Conservation (phyloP, 2,329 filamentous ascomycete species). For the Aureobasidium lini region DNA sequence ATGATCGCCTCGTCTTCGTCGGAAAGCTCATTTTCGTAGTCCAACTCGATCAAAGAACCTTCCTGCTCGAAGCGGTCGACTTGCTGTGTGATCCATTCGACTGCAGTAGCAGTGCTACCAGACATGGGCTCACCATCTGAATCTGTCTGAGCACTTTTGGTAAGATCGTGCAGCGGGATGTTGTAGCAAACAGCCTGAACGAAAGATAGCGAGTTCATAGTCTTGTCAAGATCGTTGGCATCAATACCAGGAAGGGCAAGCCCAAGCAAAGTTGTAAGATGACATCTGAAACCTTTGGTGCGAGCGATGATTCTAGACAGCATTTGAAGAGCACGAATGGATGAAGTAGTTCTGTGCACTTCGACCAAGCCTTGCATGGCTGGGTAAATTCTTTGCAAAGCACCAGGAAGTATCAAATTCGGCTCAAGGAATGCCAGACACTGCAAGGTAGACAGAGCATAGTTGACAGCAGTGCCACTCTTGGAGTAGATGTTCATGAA, state of each 20-base stretch:
- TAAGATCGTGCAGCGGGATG: conserved; percentile 82
- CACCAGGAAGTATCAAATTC: conserved; percentile 82
- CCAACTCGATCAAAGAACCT: conserved; percentile 74
- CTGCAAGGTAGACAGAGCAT: conserved; percentile 84
- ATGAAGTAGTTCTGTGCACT: conserved; percentile 92
- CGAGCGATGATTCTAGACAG: conserved; percentile 84
- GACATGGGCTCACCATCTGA: conserved; percentile 26
- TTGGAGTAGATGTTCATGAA: conserved; percentile 99
- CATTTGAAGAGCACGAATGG: conserved; percentile 84
- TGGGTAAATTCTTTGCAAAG: conserved; percentile 91
- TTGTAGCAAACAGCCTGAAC: conserved; percentile 95
- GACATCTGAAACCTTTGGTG: conserved; percentile 92
- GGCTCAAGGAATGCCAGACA: conserved; percentile 86
- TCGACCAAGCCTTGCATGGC: conserved; percentile 95
- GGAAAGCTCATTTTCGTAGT: conserved; percentile 73
- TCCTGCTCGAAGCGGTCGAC: conserved; percentile 90
- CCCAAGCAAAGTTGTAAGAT: conserved; percentile 89
- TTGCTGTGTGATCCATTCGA: conserved; percentile 89
- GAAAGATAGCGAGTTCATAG: conserved; percentile 85
- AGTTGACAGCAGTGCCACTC: conserved; percentile 83
- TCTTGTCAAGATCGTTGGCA: conserved; percentile 95
- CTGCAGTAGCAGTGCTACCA: conserved; percentile 52
- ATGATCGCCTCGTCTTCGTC: conserved; percentile 85
- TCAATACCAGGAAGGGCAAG: conserved; percentile 91
- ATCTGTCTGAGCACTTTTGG: conserved; percentile 43